Percentiles rank a stretch among this genome's conserved stretches.
Conservation (phyloP, 2,329 filamentous ascomycete species). For the Passalora sequoiae region DNA sequence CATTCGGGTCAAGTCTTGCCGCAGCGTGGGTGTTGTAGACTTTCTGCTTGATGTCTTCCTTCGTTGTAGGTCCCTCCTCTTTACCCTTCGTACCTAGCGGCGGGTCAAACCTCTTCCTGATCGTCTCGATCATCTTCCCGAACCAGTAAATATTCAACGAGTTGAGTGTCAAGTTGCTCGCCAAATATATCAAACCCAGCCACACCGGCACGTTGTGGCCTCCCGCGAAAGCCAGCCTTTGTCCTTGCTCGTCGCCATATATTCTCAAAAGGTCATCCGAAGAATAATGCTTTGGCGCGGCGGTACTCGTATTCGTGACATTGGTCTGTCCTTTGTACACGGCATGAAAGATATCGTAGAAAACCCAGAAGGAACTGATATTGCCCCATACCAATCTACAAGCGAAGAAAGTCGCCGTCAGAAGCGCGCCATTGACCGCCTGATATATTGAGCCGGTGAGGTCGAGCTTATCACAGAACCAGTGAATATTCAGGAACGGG, state of each 20-base stretch:
- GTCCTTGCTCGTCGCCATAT: conserved; percentile 23
- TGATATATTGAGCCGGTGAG: conserved; percentile 71
- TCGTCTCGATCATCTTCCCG: conserved; percentile 75
- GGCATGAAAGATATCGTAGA: conserved; percentile 61
- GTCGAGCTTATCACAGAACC: conserved; percentile 83
- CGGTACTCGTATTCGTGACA: conserved; percentile 17
- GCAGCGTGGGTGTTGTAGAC: conserved; percentile 2
- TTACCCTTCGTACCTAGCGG: conserved; percentile 43
- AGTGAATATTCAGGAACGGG: conserved; percentile 82
- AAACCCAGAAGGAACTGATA: conserved; percentile 60
- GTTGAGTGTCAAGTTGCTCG: conserved; percentile 67
- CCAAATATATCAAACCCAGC: conserved; percentile 63
- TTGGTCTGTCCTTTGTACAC: conserved; percentile 26
- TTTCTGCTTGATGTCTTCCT: conserved; percentile 21
- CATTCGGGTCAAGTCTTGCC: neutral
- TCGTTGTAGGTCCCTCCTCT: conserved; percentile 23
- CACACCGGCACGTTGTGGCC: conserved; percentile 55
- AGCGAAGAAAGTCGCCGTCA: conserved; percentile 69
- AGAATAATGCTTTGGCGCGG: conserved; percentile 16
- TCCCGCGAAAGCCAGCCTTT: conserved; percentile 27
- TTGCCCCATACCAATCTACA: conserved; percentile 74
- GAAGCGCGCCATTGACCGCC: conserved; percentile 69
- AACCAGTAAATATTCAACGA: conserved; percentile 81
- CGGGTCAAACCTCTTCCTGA: conserved; percentile 68
- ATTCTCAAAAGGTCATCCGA: conserved; percentile 19